These are phyloP conservation scores for Yarrowia sp. DNA, from an alignment of 805 yeast genomes.

Conservation along the genomic window DNA sequence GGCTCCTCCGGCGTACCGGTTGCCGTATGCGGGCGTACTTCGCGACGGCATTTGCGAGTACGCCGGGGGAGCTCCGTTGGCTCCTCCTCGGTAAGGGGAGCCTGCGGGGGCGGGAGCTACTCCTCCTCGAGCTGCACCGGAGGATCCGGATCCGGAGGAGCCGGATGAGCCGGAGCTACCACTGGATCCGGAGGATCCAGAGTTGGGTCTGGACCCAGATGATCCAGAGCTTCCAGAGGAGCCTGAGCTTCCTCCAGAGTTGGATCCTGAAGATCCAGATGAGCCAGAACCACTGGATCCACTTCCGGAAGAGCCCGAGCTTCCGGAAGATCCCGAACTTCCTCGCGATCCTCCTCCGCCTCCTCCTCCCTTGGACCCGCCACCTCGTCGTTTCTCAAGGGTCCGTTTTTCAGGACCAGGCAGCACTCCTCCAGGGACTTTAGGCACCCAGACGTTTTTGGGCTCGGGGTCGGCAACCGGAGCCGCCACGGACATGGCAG, in stretches of 20 bases:
- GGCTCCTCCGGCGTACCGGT: constrained; percentile 29
- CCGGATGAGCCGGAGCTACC: constrained; percentile 15
- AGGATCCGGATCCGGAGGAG: neutral
- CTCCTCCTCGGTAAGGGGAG: constrained; percentile 5
- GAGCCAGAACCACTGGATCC: constrained; percentile 13
- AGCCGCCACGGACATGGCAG: constrained; percentile 5
- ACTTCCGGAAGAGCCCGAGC: constrained; percentile 9
- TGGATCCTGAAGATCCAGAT: neutral
- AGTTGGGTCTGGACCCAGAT: neutral
- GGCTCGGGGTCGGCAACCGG: constrained; percentile 14
- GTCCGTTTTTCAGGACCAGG: neutral
- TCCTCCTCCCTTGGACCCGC: constrained; percentile 15
- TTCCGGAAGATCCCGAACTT: neutral
- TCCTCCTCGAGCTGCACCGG: constrained; percentile 7
- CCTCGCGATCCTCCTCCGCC: constrained; percentile 6
- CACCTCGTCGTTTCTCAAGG: constrained; percentile 22
- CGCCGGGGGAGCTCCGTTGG: constrained; percentile 15
- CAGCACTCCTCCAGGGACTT: neutral
- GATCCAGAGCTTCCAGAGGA: constrained; percentile 15
- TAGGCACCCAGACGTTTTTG: constrained; percentile 15
- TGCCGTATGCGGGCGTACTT: constrained; percentile 21
- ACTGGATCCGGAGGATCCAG: constrained; percentile 10
- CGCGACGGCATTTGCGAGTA: constrained; percentile 25
- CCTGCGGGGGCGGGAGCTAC: constrained; percentile 18
- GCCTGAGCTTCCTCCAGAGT: constrained; percentile 3